Base-by-base conservation (phyloP, 2,329 filamentous ascomycete genomes). In the Xenoacremonium recifei region DNA sequence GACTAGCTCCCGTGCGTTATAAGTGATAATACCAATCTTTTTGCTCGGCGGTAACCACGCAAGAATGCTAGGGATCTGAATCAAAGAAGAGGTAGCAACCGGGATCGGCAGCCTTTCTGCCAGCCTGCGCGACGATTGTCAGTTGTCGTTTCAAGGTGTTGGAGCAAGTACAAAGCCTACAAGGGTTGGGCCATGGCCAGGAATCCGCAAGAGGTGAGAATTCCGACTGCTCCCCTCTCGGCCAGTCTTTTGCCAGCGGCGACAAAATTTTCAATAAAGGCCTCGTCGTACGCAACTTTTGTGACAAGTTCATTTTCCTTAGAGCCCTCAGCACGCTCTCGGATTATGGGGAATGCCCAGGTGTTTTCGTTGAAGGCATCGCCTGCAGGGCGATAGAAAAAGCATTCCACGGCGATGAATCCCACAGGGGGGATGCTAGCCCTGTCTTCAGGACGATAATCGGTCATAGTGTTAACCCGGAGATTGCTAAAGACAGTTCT, bases 161-260 rank as follows among this genome's bases (percentile, higher is more conserved):
- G n/a, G n/a, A n/a, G n/a, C n/a, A n/a, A n/a, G n/a, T n/a, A n/a
- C n/a, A n/a, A n/a, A n/a, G 6, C 13, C 12, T 21, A 9, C n/a
- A 2, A 46, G 46, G 38, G 45, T 35, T 68, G 65, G 1, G 61
- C 61, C 54, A 65, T 59, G 15, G 65, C 65, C 5, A 68, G 50
- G 39, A 69, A 68, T 2, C 66, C 66, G 37, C 66, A 69, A 50
- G 64, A 67, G 2, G 66, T 68, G 27, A 68, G 60, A 34, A 67
- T 60, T 17, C 64, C 64, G 3, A 68, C 57, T 15, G 57, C 56
- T 2, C 66, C 66, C 33, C 54, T 50, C 11, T 62, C 51, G 5
- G 59, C 59, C 2, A 69, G 55, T 23, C 47, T 61, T 35, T 54
- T 37, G 3, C 63, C 62, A 1, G 66, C 61, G 17, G 53, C 51